Conservation (phyloP, 148 eudicot genomes). For the Amaranthus palmeri region DNA sequence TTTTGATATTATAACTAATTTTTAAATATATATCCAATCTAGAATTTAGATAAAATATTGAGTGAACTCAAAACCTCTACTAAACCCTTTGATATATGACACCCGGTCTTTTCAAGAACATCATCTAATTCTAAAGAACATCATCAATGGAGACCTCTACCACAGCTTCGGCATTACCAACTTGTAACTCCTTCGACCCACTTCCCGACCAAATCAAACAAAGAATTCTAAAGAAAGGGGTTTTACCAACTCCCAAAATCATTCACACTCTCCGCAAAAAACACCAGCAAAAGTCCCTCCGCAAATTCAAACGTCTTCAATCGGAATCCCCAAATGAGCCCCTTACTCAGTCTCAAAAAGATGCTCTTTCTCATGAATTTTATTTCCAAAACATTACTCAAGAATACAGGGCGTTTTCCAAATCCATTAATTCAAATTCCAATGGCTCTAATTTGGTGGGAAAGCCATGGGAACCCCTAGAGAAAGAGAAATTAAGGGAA, state of each 20-base stretch:
- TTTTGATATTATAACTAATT: no score
- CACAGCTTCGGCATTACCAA: constrained; percentile 38
- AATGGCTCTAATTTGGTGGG: constrained; percentile 38
- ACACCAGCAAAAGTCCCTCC: constrained; percentile 59
- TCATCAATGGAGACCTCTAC: constrained; percentile 60
- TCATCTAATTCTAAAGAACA: not conserved
- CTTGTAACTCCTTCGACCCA: constrained; percentile 26
- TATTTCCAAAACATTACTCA: constrained; percentile 44
- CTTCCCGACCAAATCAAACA: constrained; percentile 46
- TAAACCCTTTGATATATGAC: not conserved
- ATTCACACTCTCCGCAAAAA: constrained; percentile 79
- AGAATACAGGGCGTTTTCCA: constrained; percentile 52
- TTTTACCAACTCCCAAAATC: constrained; percentile 76
- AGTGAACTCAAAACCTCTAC: constrained; percentile 12
- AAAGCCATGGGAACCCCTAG: constrained; percentile 69
- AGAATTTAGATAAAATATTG: no score
- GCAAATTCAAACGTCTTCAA: constrained; percentile 47
- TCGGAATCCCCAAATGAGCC: constrained; percentile 24
- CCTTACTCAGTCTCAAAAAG: constrained; percentile 34
- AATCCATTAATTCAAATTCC: constrained; percentile 15
- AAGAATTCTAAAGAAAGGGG: constrained; percentile 55
- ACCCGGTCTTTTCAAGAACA: not conserved
- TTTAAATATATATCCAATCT: no score
- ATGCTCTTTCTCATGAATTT: constrained; percentile 41
- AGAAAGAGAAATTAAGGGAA: constrained; percentile 43